Base-by-base conservation (phyloP, 441 rosid species). In the Populus hybrid region DNA sequence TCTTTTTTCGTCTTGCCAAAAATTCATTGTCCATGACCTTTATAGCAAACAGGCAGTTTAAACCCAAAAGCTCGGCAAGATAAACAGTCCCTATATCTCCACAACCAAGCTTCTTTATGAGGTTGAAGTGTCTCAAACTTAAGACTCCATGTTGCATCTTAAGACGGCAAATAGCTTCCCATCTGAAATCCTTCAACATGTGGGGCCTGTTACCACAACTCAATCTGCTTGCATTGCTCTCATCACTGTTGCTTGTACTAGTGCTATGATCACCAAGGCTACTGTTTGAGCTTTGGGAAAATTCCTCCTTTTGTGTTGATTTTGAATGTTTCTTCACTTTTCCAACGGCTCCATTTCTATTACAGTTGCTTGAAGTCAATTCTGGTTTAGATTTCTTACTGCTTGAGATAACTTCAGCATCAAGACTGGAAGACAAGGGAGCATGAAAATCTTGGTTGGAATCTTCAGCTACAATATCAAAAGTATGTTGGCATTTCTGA, bases 1-100 rank as follows among this genome's bases (percentile, higher is more conserved):
- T 89, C 84, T 95, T 95, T 84, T 92, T 95, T 85, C 98, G 89
- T 78, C 93, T 91, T n/a, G 86, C 92, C 87, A 95, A 85, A 82
- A 95, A 95, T 66, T 95, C 98, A 77, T 89, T 95, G 86, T 95
- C 99, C 99, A 95, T 95, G 74, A 95, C 99, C 90, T 95, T 95
- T 64, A 95, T 93, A 40, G 99, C 99, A 72, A 95, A 95, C 61
- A 88, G 81, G 83, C 99, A 93, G 68, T 83, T 88, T 2, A 93
- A 85, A 77, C 91, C 92, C 2, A 87, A 89, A 69, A 95, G 90
- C 83, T 95, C 98, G 18, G 99, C 97, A 29, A 95, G 95, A 88
- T 95, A 95, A 24, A 95, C 98, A 0, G 98, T 93, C 69, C 99
- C 99, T 74, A 95, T 95, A 85, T 95, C 99, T 81, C 99, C 99